Conservation (phyloP, 2,329 filamentous ascomycete species). For the Dactylellina parvicollis region DNA sequence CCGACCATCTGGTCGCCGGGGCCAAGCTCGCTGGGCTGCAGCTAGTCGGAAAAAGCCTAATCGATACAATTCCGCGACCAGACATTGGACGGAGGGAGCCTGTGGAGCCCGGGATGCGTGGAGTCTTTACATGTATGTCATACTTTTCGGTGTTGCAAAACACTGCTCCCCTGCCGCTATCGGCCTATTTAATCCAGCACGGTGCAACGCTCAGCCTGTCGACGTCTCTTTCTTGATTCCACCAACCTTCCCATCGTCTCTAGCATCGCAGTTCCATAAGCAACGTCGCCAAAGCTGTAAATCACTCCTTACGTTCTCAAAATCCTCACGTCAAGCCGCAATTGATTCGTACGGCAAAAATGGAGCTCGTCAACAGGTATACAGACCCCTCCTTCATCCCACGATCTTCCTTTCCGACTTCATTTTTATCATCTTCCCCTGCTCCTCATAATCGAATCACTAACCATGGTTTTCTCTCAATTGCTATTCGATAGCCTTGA, state of each 20-base stretch:
- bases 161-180: constrained; percentile 19
- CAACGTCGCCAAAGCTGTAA: background rate
- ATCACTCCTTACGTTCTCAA: background rate
- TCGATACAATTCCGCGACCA: background rate
- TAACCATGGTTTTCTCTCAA: constrained; percentile 25
- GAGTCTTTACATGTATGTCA: constrained; percentile 2
- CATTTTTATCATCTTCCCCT: background rate
- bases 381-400: background rate
- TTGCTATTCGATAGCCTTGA: constrained; percentile 67
- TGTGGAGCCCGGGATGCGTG: background rate
- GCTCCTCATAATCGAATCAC: background rate
- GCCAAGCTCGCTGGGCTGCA: constrained; percentile 5
- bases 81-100: constrained; percentile 1
- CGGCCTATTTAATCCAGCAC: constrained; percentile 21
- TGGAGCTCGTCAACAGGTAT: constrained; percentile 48
- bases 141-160: constrained; percentile 33
- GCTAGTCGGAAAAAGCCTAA: constrained; percentile 11
- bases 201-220: background rate
- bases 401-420: background rate
- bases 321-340: background rate
- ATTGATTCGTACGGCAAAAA: constrained; percentile 6
- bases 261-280: background rate
- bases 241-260: background rate
- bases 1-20: constrained; percentile 13
- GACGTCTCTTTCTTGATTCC: background rate